Base-by-base conservation (phyloP, 139 green algal species). In the Gonium pectorale region DNA sequence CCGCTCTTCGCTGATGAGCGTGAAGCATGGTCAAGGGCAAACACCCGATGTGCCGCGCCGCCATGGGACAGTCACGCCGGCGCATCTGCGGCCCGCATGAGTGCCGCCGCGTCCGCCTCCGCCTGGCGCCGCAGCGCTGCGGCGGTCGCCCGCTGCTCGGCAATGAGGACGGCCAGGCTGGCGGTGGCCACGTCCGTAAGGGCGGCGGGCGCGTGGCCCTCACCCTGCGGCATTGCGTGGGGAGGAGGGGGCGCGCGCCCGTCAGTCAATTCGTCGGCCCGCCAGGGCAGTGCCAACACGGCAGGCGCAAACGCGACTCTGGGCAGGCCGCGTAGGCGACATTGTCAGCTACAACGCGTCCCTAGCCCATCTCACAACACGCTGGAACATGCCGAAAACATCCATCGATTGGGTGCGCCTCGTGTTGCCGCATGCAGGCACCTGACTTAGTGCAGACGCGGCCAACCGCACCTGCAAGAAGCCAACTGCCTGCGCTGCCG, bases 51-150 rank as follows among this genome's bases (percentile, higher is more conserved):
- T n/a, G n/a, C n/a, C n/a, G n/a, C n/a, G n/a, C n/a, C n/a, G n/a
- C n/a, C n/a, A n/a, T n/a, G n/a, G n/a, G n/a, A n/a, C n/a, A n/a
- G n/a, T n/a, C n/a, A n/a, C n/a, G n/a, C n/a, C n/a, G n/a, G n/a
- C n/a, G n/a, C n/a, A n/a, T n/a, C n/a, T n/a, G n/a, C n/a, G n/a
- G n/a, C n/a, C n/a, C n/a, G n/a, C n/a, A n/a, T 21, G 2, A 81
- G 54, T 17, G 73, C 73, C 33, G 73, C 73, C 52, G 73, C 54
- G 27, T 70, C 33, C 52, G 54, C 73, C 13, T 54, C 38, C 54
- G 73, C 73, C 38, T 68, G 73, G 15, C 27, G 11, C 0, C 2
- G 1, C 26, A 81, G 38, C 54, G 29, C 11, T 5, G 37, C 54
- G 54, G 69, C 37, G 17, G 54, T 64, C 2, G 15, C 5, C 26